These are phyloP conservation scores for Fusarium caatingaense DNA, from an alignment of 2,329 filamentous ascomycete species.

Conservation along the genomic window DNA sequence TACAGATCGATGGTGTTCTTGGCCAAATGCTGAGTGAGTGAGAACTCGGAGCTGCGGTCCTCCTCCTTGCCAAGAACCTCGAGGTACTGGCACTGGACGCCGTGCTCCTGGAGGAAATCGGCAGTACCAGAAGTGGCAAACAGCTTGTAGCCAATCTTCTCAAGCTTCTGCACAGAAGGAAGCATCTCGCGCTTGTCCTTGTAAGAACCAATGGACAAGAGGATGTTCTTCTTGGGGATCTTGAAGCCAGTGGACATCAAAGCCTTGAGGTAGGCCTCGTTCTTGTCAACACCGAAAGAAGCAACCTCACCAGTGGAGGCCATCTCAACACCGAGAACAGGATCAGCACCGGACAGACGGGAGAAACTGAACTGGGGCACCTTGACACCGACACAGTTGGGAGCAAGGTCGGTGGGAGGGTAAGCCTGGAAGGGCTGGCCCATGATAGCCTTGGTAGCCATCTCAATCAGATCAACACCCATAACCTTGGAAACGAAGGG, in stretches of 20 bases:
- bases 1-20: constrained; percentile 99
- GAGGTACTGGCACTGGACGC: constrained; percentile 90
- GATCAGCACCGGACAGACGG: constrained; percentile 92
- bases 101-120: constrained; percentile 94
- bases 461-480: constrained; percentile 96
- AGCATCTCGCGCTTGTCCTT: constrained; percentile 99
- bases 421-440: constrained; percentile 85
- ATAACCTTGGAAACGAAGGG: constrained; percentile 99
- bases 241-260: constrained; percentile 96
- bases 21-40: constrained; percentile 92
- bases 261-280: constrained; percentile 97
- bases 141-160: constrained; percentile 92
- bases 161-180: constrained; percentile 88
- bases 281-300: constrained; percentile 94
- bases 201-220: constrained; percentile 95
- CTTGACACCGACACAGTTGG: constrained; percentile 93
- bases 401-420: constrained; percentile 78
- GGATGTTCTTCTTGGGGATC: constrained; percentile 93
- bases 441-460: constrained; percentile 98
- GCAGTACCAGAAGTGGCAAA: constrained; percentile 97
- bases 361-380: constrained; percentile 99
- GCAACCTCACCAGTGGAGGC: constrained; percentile 98
- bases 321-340: constrained; percentile 98
- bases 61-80: constrained; percentile 85
- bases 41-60: constrained; percentile 94